These are phyloP conservation scores for Penicillium silybi DNA, from an alignment of 495 filamentous ascomycete species.

Conservation along the genomic window DNA sequence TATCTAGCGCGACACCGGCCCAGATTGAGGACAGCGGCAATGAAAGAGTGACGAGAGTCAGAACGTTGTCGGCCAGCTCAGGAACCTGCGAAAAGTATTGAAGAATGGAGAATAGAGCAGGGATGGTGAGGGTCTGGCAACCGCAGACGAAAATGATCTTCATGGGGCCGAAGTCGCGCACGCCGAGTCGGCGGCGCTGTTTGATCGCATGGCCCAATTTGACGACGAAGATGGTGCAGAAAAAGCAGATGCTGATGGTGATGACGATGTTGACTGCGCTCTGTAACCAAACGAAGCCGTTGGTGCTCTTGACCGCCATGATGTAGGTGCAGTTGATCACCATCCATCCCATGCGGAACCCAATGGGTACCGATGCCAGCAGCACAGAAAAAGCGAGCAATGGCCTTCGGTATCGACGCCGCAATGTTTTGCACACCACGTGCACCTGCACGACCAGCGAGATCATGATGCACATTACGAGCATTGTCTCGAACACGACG, in stretches of 20 bases:
- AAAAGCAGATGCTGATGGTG: conserved; percentile 68
- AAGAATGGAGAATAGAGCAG: conserved; percentile 71
- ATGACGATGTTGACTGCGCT: conserved; percentile 51
- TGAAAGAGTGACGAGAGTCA: conserved; percentile 67
- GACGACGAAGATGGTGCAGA: conserved; percentile 65
- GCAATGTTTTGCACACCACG: conserved; percentile 53
- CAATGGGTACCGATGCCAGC: conserved; percentile 54
- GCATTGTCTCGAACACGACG: conserved; percentile 51
- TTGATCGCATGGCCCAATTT: conserved; percentile 64
- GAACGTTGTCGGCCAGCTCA: conserved; percentile 55
- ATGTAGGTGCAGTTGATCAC: conserved; percentile 55
- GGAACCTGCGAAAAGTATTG: conserved; percentile 54
- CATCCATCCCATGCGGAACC: conserved; percentile 54
- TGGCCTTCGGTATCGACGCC: conserved; percentile 32
- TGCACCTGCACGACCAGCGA: conserved; percentile 73
- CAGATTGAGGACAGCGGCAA: conserved; percentile 79
- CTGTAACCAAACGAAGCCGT: conserved; percentile 42
- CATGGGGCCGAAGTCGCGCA: conserved; percentile 61
- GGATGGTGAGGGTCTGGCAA: conserved; percentile 73
- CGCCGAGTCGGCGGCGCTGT: conserved; percentile 52
- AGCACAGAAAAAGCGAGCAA: conserved; percentile 48
- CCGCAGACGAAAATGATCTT: conserved; percentile 72
- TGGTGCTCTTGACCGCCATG: conserved; percentile 21
- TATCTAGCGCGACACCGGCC: conserved; percentile 51
- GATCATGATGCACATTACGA: conserved; percentile 56